Conservation (phyloP, 1,284 basidiomycete species). For the Athelia sp. region DNA sequence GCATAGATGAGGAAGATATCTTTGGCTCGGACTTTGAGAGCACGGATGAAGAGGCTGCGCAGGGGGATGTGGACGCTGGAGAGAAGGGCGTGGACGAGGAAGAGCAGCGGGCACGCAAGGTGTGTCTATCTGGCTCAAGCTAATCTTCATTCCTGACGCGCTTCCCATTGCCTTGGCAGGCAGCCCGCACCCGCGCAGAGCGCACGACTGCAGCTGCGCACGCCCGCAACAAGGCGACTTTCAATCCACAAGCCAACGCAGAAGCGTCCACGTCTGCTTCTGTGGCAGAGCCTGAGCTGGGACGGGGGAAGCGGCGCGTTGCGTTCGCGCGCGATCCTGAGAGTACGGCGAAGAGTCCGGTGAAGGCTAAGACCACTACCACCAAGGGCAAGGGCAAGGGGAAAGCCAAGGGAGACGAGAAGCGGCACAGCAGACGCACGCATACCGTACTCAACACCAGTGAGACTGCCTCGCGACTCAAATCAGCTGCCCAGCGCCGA, state of each 20-base stretch:
- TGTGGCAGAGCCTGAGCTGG: constrained; percentile 24
- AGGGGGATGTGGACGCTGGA: constrained; percentile 50
- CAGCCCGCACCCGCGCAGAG: constrained; percentile 27
- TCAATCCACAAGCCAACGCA: constrained; percentile 40
- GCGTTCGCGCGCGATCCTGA: constrained; percentile 53
- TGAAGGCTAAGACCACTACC: too few relatives aligned
- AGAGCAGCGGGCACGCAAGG: constrained; percentile 54
- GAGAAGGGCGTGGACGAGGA: constrained; percentile 56
- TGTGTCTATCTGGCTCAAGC: constrained; percentile 19
- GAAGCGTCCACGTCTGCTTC: constrained; percentile 7
- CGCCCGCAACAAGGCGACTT: constrained; percentile 56
- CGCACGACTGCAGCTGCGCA: constrained; percentile 62
- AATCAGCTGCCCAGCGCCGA: constrained; percentile 37
- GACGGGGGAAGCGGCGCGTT: constrained; percentile 44
- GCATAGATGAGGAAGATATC: constrained; percentile 68
- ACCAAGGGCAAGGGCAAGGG: neutral
- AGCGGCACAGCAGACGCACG: constrained; percentile 58
- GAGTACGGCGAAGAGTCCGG: constrained; percentile 19
- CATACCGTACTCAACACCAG: constrained; percentile 65
- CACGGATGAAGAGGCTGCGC: constrained; percentile 63
- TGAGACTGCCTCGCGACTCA: constrained; percentile 52
- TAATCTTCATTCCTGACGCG: too few relatives aligned
- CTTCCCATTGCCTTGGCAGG: too few relatives aligned
- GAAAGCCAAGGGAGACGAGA: constrained; percentile 23
- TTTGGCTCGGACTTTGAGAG: constrained; percentile 81